Evolutionary conservation across 2,329 filamentous ascomycete species (phyloP).

Genomic region (Thelonectria blattea): DNA sequence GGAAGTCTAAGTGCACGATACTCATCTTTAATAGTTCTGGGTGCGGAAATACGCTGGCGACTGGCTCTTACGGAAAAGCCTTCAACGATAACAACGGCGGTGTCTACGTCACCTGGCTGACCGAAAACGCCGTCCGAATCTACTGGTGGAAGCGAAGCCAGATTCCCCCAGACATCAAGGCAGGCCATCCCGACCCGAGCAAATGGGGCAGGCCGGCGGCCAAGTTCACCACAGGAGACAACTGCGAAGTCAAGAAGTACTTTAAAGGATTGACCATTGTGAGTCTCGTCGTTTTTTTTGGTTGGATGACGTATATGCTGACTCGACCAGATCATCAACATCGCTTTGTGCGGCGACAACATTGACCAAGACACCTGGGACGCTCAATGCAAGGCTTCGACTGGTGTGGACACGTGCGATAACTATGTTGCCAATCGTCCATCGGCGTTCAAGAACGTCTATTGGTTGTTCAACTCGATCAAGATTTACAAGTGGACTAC

Average conservation of each 20-base stretch:
- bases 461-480: constrained; percentile 73
- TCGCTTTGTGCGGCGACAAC: constrained; percentile 74
- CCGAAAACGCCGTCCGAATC: constrained; percentile 67
- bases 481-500: constrained; percentile 54
- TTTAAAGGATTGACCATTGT: constrained; percentile 75
- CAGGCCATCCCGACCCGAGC: constrained; percentile 63
- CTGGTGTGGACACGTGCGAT: constrained; percentile 63
- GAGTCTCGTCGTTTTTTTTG: not conserved
- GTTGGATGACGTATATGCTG: not conserved
- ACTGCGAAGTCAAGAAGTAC: constrained; percentile 69
- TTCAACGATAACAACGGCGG: constrained; percentile 72
- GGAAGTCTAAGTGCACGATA: not conserved
- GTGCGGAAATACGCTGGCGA: constrained; percentile 18
- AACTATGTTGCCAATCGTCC: constrained; percentile 74
- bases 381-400: constrained; percentile 13
- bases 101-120: constrained; percentile 74
- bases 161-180: constrained; percentile 65
- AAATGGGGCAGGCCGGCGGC: constrained; percentile 70
- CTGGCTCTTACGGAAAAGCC: constrained; percentile 57
- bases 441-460: constrained; percentile 68
- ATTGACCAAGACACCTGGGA: constrained; percentile 25
- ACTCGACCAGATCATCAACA: constrained; percentile 60
- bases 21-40: constrained; percentile 3
- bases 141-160: constrained; percentile 74
- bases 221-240: constrained; percentile 65